Evolutionary conservation across 345 rosid genomes (phyloP).

Genomic region (Syzygium jambos): DNA sequence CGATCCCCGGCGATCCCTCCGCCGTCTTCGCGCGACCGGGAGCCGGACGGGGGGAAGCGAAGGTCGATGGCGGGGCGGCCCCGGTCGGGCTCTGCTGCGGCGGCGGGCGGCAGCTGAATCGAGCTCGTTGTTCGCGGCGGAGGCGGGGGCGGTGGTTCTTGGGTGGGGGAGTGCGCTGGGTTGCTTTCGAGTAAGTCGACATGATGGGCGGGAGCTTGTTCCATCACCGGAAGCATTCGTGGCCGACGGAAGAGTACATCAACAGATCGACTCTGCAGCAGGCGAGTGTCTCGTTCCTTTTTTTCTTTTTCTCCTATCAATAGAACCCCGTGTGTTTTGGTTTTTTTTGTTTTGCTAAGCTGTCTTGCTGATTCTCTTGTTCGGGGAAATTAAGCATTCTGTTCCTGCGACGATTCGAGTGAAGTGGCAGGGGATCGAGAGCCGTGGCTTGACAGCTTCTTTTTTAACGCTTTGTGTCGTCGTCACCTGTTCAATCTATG

Average conservation of each 20-base stretch:
- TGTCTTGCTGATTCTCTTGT: not conserved
- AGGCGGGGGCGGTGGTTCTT: not conserved
- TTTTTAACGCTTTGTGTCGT: not conserved
- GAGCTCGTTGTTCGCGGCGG: not conserved
- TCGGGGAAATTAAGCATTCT: not conserved
- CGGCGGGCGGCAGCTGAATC: not conserved
- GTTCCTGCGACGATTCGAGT: not conserved
- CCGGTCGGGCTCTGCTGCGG: not conserved
- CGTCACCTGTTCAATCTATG: not conserved
- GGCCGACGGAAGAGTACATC: slow-evolving; percentile 95
- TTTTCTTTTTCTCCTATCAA: not conserved
- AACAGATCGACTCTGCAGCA: slow-evolving; percentile 59
- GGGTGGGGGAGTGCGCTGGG: not conserved
- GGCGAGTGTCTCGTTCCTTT: slow-evolving; percentile 9
- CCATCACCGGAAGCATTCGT: slow-evolving; percentile 73
- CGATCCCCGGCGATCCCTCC: not conserved
- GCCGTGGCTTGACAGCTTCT: not conserved
- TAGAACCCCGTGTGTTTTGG: not conserved
- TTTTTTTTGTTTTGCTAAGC: not conserved
- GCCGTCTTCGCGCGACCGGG: not conserved
- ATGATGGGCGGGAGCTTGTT: slow-evolving; percentile 75
- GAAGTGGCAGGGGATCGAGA: not conserved
- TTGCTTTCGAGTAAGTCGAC: slow-evolving; percentile 5
- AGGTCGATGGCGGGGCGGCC: not conserved
- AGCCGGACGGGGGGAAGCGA: not conserved